Evolutionary conservation across 257 asterid genomes (phyloP).

Genomic region (Nicotiana tomentosiformis): DNA sequence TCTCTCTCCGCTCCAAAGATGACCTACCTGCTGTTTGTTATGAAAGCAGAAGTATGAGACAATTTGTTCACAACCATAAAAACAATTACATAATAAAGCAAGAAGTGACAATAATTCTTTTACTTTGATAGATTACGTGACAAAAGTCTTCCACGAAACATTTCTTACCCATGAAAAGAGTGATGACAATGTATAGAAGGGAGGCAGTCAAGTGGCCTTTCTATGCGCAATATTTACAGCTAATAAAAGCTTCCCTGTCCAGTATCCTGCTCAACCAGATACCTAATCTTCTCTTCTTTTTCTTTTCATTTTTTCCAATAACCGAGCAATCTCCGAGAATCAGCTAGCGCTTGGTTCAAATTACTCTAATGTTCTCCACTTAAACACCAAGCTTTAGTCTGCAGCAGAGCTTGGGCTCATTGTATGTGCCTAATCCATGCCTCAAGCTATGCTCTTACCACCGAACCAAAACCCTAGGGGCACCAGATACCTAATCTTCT

Average conservation of each 20-base stretch:
- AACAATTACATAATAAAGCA: neutral
- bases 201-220: neutral
- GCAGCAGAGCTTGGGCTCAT: neutral
- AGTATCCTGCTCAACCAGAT: neutral
- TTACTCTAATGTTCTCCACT: neutral
- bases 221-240: neutral
- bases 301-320: neutral
- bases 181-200: neutral
- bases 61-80: neutral
- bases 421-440: neutral
- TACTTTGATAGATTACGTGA: neutral
- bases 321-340: neutral
- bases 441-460: neutral
- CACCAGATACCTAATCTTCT: neutral
- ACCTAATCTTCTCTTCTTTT: neutral
- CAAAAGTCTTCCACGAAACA: neutral
- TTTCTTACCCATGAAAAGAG: neutral
- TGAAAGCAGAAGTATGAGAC: neutral
- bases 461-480: neutral
- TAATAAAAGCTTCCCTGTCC: neutral
- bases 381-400: neutral
- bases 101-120: neutral
- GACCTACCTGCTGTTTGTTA: conserved; percentile 38
- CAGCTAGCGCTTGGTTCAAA: neutral
- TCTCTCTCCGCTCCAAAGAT: conserved; percentile 49